Evolutionary conservation across 228 moss, liverwort and hornwort genomes (phyloP), one percentile per base, ranked within the genome.

Genomic region (Sphagnum magellanicum): DNA sequence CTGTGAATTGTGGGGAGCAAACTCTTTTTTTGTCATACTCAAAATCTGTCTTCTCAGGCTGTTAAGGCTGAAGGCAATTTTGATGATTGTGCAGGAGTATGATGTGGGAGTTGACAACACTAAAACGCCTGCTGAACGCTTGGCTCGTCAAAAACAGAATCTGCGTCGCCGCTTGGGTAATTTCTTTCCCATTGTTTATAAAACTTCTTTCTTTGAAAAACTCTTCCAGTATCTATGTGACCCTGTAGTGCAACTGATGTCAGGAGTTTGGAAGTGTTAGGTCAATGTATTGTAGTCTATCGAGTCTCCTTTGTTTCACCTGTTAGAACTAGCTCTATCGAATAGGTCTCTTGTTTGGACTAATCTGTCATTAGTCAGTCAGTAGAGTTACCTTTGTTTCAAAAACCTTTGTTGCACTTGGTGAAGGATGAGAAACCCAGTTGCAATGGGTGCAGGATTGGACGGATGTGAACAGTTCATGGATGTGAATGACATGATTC

Each of bases 401-500:
- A 32, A 32, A 32, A 32, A 32, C 16, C 11, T 16, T 46, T 6
- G 16, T 6, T 7, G 16, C 61, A 12, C 61, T 16, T 6, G 6
- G 7, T 12, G 47, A 16, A 62, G 11, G 7, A 10, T 62, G 10
- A 6, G 6, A 62, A 46, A 16, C 47, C 16, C 5, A 0, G n/a
- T 32, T 32, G 32, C 32, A 32, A 64, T 64, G 70, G 75, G 63
- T 72, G 70, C 89, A 94, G 94, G 94, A 53, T 83, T 94, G 76
- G 84, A 89, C 81, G 91, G 81, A 60, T 91, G 89, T 78, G 94
- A 91, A 75, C 88, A 91, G 71, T 94, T 94, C 69, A 82, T 94
- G 91, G 94, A 94, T 79, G 89, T 94, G 63, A 91, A 79, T 83
- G 94, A 94, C 69, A 94, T 94, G 81, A 89, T 94, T 65, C 89